Percentiles rank a stretch among this genome's conserved stretches.
These are phyloP conservation scores for Backusella morwellensis DNA, from an alignment of 192 early-diverging fungal genomes.

Conservation along the genomic window DNA sequence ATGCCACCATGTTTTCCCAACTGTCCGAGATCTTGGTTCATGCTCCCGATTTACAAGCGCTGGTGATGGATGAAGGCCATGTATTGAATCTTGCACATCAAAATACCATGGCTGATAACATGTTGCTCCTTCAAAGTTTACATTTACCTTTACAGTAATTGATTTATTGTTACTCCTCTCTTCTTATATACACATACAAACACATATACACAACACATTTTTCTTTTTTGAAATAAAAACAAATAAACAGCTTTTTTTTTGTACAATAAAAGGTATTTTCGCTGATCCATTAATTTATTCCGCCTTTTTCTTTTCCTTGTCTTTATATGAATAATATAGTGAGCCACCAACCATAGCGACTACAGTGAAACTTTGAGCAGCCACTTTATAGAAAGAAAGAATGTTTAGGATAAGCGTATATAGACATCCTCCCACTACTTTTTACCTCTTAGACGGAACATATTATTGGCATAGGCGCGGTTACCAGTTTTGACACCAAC, in stretches of 20 bases:
- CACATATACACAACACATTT: no score
- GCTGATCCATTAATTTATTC: neutral
- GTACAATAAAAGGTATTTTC: no score
- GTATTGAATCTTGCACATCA: neutral
- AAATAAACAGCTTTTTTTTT: no score
- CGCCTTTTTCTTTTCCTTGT: conserved; percentile 11
- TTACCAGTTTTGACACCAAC: conserved; percentile 35
- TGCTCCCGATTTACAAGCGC: neutral
- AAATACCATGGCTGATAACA: neutral
- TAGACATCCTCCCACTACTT: no score
- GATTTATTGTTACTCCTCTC: neutral
- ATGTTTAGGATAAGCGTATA: neutral
- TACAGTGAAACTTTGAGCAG: conserved; percentile 29
- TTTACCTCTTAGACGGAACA: conserved; percentile 38
- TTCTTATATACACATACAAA: neutral
- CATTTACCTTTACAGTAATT: conserved; percentile 11
- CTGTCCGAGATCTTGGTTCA: conserved; percentile 9
- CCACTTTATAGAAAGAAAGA: conserved; percentile 9
- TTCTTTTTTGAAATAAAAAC: no score
- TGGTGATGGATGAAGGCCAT: neutral
- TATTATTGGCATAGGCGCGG: conserved; percentile 35
- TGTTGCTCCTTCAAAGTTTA: conserved; percentile 11
- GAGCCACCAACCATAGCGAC: conserved; percentile 27
- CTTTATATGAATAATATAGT: conserved; percentile 17
- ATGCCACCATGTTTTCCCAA: conserved; percentile 3